Conservation (phyloP, 2,329 filamentous ascomycete species). For the Diaporthe capsici region DNA sequence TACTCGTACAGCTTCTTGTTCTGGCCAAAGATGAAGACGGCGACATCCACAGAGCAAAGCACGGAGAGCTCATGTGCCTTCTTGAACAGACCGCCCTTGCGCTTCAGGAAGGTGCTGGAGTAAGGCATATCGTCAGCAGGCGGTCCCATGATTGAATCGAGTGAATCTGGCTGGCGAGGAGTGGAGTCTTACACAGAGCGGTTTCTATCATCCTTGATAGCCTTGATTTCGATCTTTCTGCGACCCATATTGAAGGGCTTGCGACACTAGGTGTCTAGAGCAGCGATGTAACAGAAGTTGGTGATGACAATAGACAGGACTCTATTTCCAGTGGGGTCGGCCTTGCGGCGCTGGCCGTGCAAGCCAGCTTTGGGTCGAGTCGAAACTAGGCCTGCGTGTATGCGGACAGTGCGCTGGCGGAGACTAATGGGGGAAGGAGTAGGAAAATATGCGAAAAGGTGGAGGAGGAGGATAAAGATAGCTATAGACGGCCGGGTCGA, state of each 20-base stretch:
- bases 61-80: constrained; percentile 99
- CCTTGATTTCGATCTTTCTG: constrained; percentile 99
- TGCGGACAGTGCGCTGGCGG: constrained; percentile 2
- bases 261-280: constrained; percentile 17
- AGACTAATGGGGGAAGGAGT: constrained; percentile 18
- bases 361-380: constrained; percentile 38
- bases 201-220: constrained; percentile 98
- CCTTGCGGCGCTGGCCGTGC: constrained; percentile 40
- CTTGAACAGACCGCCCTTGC: constrained; percentile 98
- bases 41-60: constrained; percentile 97
- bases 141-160: neutral
- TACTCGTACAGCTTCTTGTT: constrained; percentile 99
- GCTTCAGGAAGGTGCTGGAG: constrained; percentile 92
- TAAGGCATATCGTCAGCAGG: constrained; percentile 33
- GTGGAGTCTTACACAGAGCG: constrained; percentile 85
- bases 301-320: constrained; percentile 26
- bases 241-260: constrained; percentile 81
- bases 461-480: constrained; percentile 38
- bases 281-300: constrained; percentile 37
- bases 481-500: constrained; percentile 34
- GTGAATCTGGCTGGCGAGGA: neutral
- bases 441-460: constrained; percentile 11
- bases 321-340: constrained; percentile 39
- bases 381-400: constrained; percentile 38
- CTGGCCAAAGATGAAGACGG: constrained; percentile 97